A percentile compares a stretch with the other conserved stretches of the same genome.
phyloP scores from a whole-genome alignment of 2,329 filamentous ascomycete genomes.

The Didymella exigua region DNA sequence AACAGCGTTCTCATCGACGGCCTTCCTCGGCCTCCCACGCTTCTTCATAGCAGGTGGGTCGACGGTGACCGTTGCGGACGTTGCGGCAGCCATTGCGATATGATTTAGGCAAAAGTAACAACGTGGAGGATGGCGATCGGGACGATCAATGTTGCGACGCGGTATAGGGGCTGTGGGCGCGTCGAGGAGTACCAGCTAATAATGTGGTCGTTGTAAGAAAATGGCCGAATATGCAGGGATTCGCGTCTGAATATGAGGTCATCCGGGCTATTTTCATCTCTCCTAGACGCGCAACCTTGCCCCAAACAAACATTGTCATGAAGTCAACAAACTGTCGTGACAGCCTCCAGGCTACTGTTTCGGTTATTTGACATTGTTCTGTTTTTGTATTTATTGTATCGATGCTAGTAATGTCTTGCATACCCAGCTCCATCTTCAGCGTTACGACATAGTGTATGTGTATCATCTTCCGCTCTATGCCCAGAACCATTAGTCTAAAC shows the following conservation, averaged over 20 bases:
- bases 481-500: neutral
- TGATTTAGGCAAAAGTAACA: neutral
- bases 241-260: constrained; percentile 11
- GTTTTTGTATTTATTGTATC: no score
- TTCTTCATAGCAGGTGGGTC: constrained; percentile 32
- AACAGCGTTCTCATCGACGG: constrained; percentile 27
- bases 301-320: neutral
- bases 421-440: neutral
- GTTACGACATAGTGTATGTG: neutral
- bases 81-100: constrained; percentile 12
- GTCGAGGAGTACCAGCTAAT: constrained; percentile 23
- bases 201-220: constrained; percentile 19
- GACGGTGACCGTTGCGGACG: constrained; percentile 17
- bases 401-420: neutral
- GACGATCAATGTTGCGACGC: constrained; percentile 15
- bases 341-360: neutral
- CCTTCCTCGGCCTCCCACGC: constrained; percentile 44
- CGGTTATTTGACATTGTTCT: neutral
- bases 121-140: neutral
- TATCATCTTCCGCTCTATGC: neutral
- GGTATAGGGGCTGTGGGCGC: constrained; percentile 20
- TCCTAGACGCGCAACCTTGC: constrained; percentile 7
- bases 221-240: constrained; percentile 18
- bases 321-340: neutral
- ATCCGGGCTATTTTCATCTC: constrained; percentile 10